A percentile compares a stretch with the other conserved stretches of the same genome.
phyloP scores from a whole-genome alignment of 257 asterid genomes.

The Solanum pimpinellifolium region DNA sequence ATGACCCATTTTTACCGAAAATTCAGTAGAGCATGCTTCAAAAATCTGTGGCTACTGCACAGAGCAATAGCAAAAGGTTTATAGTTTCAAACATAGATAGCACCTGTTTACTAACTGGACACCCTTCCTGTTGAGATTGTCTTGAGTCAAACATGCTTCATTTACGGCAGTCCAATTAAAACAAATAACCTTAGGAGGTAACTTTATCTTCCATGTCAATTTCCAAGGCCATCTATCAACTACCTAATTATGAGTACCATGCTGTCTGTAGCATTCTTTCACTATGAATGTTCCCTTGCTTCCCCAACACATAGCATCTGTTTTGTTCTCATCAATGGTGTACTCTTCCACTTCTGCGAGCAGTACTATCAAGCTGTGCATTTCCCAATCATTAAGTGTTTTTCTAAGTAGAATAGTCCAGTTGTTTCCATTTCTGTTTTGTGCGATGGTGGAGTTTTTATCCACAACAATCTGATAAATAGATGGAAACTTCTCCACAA shows the following conservation, averaged over 20 bases:
- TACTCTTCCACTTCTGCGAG: background rate
- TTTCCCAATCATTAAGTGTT: background rate
- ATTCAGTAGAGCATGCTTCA: background rate
- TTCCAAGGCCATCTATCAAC: background rate
- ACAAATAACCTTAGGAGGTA: background rate
- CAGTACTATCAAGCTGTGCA: background rate
- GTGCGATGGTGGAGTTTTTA: background rate
- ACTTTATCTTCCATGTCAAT: background rate
- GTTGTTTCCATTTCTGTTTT: background rate
- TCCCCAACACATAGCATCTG: background rate
- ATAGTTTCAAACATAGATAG: background rate
- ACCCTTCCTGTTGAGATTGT: background rate
- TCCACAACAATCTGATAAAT: background rate
- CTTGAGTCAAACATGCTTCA: background rate
- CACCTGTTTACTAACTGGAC: background rate
- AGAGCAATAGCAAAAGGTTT: background rate
- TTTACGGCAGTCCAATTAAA: background rate
- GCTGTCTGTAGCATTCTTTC: background rate
- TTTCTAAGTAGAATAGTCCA: background rate
- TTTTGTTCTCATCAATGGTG: background rate
- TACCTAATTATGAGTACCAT: background rate
- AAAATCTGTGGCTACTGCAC: background rate
- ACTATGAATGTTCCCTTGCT: background rate
- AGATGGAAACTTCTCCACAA: background rate
- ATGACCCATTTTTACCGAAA: background rate